Percentiles rank a stretch among this genome's conserved stretches.
phyloP scores from a whole-genome alignment of 441 rosid genomes.

The Adansonia rubrostipa region DNA sequence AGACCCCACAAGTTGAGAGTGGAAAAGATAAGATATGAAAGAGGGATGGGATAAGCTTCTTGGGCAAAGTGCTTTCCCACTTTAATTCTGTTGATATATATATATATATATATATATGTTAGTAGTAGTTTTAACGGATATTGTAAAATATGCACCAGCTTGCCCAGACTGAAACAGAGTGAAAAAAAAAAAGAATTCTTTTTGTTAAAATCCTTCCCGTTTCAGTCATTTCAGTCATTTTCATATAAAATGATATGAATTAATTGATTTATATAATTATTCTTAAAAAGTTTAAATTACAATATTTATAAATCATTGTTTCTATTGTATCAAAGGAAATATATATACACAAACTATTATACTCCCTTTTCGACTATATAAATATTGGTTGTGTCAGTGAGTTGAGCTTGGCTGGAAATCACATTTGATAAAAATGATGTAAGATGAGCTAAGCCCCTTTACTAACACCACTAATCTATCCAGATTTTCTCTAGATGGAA shows the following conservation, averaged over 20 bases:
- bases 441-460: constrained; percentile 27
- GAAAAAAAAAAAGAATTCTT: background rate
- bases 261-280: too few species aligned
- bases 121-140: constrained; percentile 26
- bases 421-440: constrained; percentile 19
- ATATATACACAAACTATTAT: too few species aligned
- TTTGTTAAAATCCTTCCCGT: background rate
- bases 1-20: constrained; percentile 67
- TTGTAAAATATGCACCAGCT: constrained; percentile 29
- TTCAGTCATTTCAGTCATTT: constrained; percentile 2
- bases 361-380: background rate
- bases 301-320: too few species aligned
- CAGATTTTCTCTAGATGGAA: background rate
- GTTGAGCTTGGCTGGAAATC: constrained; percentile 27
- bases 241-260: background rate
- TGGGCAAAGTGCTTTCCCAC: constrained; percentile 66
- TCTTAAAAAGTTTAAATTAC: too few species aligned
- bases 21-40: constrained; percentile 61
- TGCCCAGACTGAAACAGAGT: background rate
- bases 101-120: background rate
- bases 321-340: too few species aligned
- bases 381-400: background rate
- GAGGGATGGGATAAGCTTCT: constrained; percentile 69
- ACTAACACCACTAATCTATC: background rate
- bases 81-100: constrained; percentile 14